phyloP scores from a whole-genome alignment of 2,329 filamentous ascomycete species.

The Cladosporium sp. region DNA sequence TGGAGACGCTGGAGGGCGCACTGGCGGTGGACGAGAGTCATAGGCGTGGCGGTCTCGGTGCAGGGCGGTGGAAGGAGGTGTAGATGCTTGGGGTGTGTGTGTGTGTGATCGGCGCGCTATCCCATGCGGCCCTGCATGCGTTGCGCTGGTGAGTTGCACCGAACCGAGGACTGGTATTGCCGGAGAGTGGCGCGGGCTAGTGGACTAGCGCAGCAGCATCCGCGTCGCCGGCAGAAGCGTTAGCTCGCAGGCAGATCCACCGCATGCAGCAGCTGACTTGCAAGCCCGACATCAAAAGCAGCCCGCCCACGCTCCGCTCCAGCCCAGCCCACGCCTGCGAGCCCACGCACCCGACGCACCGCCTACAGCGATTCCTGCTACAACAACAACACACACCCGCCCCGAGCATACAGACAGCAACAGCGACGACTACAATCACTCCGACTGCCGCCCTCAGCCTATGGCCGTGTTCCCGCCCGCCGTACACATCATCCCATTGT shows the following conservation, averaged over 20 bases:
- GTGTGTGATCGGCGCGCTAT: neutral
- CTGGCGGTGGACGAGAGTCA: neutral
- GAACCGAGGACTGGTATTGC: too few species aligned
- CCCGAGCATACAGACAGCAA: neutral
- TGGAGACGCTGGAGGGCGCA: neutral
- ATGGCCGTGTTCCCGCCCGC: neutral
- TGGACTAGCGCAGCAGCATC: too few species aligned
- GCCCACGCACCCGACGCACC: neutral
- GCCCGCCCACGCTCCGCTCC: neutral
- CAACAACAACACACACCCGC: neutral
- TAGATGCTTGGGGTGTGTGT: neutral
- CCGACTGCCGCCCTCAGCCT: neutral
- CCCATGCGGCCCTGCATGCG: too few species aligned
- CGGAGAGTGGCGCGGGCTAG: too few species aligned
- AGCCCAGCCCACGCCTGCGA: neutral
- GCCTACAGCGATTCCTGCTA: neutral
- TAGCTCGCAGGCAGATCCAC: too few species aligned
- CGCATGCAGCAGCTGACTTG: too few species aligned
- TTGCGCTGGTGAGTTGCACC: too few species aligned
- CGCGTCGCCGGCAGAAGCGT: too few species aligned
- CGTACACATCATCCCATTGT: neutral
- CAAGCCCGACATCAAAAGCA: neutral
- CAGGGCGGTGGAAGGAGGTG: neutral
- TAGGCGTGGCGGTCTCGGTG: neutral
- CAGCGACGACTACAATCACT: too few species aligned